Percentiles rank a stretch among this genome's conserved stretches.
Conservation (phyloP, 352 stramenopile genomes). For the Globisporangium ultimum region DNA sequence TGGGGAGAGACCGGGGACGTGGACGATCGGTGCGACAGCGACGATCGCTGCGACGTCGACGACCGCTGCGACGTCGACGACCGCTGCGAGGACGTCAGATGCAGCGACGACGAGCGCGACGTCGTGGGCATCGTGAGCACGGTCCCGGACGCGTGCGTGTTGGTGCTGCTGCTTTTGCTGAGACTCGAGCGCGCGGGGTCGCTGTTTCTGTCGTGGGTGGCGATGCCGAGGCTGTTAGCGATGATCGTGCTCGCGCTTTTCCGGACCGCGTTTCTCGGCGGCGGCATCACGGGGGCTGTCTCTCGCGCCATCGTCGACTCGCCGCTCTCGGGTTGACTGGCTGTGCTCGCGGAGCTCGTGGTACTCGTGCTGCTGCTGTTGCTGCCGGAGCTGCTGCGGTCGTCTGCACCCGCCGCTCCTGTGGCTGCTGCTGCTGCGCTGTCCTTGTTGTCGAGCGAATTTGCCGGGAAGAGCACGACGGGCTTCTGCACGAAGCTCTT, state of each 20-base stretch:
- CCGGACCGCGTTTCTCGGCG: conserved; percentile 9
- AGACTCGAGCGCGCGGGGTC: conserved; percentile 6
- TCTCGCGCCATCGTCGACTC: not conserved
- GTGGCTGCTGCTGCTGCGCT: not conserved
- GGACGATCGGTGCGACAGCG: conserved; percentile 5
- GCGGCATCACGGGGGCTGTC: not conserved
- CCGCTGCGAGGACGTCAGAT: not conserved
- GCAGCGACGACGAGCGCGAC: conserved; percentile 4
- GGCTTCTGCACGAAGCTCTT: conserved; percentile 20
- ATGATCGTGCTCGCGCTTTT: conserved; percentile 21
- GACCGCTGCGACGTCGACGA: conserved; percentile 11
- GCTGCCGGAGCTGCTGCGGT: conserved; percentile 16
- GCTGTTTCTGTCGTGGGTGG: not conserved
- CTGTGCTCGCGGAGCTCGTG: conserved; percentile 17
- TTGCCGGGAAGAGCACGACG: conserved; percentile 13
- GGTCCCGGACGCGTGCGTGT: conserved; percentile 4
- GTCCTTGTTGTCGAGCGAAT: conserved; percentile 10
- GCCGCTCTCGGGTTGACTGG: conserved; percentile 6
- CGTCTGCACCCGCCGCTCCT: conserved; percentile 2
- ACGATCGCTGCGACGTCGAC: conserved; percentile 8
- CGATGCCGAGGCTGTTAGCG: conserved; percentile 16
- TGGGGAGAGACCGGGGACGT: not conserved
- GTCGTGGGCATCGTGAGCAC: conserved; percentile 27
- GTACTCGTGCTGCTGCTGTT: conserved; percentile 20
- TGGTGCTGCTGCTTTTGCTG: conserved; percentile 13